A percentile compares a stretch with the other conserved stretches of the same genome.
phyloP scores from a whole-genome alignment of 768 basidiomycete species.

The Pleurotus platypus region DNA sequence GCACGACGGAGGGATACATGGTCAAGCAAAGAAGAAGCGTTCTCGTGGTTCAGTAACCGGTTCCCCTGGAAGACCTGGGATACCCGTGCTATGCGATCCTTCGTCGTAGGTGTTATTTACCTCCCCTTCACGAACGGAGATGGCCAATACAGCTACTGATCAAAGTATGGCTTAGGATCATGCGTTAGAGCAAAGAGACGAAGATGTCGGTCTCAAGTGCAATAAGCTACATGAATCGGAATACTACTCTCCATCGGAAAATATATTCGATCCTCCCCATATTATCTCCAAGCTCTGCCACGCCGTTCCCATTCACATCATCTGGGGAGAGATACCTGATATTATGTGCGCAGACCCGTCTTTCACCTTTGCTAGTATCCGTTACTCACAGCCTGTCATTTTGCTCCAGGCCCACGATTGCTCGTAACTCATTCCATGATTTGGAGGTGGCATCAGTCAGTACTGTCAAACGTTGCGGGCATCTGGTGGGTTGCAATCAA shows the following conservation, averaged over 20 bases:
- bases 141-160: no score
- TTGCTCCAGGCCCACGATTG: neutral
- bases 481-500: neutral
- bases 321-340: conserved; percentile 44
- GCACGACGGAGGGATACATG: conserved; percentile 32
- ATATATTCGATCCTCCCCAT: conserved; percentile 36
- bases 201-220: conserved; percentile 37
- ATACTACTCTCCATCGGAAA: conserved; percentile 40
- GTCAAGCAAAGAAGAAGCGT: conserved; percentile 36
- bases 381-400: neutral
- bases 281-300: conserved; percentile 30
- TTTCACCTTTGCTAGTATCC: neutral
- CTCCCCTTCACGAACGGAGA: no score
- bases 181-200: conserved; percentile 25
- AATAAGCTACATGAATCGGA: conserved; percentile 40
- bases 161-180: conserved; percentile 23
- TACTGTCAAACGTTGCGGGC: neutral
- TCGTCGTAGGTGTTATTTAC: conserved; percentile 27
- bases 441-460: neutral
- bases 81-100: conserved; percentile 29
- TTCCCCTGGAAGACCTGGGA: conserved; percentile 48
- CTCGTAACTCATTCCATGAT: neutral
- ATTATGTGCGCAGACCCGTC: conserved; percentile 33
- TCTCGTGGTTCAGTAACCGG: conserved; percentile 36
- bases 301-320: conserved; percentile 37